A percentile compares a stretch with the other conserved stretches of the same genome.
Conservation (phyloP, 176 grass and related monocot genomes). For the Musa beccarii region DNA sequence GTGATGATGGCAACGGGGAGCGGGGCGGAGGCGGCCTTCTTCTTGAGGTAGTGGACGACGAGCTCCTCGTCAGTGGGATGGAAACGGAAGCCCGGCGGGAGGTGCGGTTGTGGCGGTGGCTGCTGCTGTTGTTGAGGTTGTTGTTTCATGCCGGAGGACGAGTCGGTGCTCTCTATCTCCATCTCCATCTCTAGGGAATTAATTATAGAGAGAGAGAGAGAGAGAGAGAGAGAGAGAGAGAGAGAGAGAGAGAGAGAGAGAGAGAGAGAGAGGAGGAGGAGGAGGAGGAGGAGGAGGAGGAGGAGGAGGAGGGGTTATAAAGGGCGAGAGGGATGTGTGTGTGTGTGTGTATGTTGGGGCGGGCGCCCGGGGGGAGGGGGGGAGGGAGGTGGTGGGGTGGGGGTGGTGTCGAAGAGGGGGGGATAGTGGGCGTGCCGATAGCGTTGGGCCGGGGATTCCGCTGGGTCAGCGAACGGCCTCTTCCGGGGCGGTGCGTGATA, state of each 20-base stretch:
- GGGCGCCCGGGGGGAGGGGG: no score
- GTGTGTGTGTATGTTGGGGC: no score
- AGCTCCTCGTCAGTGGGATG: slow-evolving; percentile 57
- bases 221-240: background rate
- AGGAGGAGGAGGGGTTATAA: no score
- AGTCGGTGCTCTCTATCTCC: slow-evolving; percentile 57
- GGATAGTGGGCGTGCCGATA: no score
- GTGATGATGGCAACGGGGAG: slow-evolving; percentile 88
- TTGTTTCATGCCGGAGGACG: slow-evolving; percentile 44
- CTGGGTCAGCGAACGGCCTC: no score
- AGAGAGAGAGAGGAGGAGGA: background rate
- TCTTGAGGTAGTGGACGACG: slow-evolving; percentile 93
- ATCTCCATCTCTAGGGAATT: background rate
- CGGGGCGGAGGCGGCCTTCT: slow-evolving; percentile 52
- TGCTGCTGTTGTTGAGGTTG: background rate
- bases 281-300: no score
- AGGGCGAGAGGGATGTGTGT: no score
- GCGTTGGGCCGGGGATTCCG: no score
- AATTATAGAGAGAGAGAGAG: background rate
- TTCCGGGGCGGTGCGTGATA: no score
- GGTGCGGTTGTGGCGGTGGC: slow-evolving; percentile 12
- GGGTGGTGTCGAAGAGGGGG: no score
- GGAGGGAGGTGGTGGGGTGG: no score
- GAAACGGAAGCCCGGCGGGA: slow-evolving; percentile 40
- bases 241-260: background rate